Evolutionary conservation across 2,329 filamentous ascomycete genomes (phyloP).

Genomic region (Colletotrichum sp.): DNA sequence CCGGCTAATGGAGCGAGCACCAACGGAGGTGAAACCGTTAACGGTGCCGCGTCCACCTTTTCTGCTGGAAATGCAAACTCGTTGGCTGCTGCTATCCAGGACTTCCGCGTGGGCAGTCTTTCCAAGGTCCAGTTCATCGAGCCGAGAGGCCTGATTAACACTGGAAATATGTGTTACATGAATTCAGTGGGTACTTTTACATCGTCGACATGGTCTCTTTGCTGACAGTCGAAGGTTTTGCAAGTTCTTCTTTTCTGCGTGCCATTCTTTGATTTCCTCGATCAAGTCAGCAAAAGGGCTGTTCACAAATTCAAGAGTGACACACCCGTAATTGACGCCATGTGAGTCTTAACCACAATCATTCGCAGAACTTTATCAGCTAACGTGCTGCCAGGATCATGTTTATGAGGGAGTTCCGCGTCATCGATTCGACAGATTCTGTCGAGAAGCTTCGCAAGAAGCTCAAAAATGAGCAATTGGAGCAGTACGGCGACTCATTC

Average conservation of each 20-base stretch:
- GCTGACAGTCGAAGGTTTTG: slow-evolving; percentile 66
- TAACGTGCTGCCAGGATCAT: slow-evolving; percentile 69
- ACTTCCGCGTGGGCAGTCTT: slow-evolving; percentile 70
- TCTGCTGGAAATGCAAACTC: slow-evolving; percentile 45
- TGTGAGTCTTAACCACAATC: slow-evolving; percentile 59
- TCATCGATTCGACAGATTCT: slow-evolving; percentile 79
- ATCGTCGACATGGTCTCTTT: not conserved
- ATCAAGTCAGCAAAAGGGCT: slow-evolving; percentile 82
- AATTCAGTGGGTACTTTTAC: slow-evolving; percentile 76
- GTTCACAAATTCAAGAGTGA: slow-evolving; percentile 94
- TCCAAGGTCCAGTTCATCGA: slow-evolving; percentile 82
- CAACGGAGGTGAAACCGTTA: slow-evolving; percentile 14
- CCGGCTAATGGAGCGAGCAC: slow-evolving; percentile 20
- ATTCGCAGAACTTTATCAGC: not conserved
- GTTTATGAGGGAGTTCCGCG: slow-evolving; percentile 91
- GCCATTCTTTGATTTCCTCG: slow-evolving; percentile 93
- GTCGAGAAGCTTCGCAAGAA: slow-evolving; percentile 74
- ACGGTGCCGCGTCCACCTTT: not conserved
- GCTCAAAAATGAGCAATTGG: slow-evolving; percentile 82
- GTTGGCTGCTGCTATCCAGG: slow-evolving; percentile 76
- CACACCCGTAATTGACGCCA: slow-evolving; percentile 90
- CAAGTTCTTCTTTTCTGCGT: slow-evolving; percentile 94
- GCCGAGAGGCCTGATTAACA: slow-evolving; percentile 92
- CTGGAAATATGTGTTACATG: slow-evolving; percentile 99
- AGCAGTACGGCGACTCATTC: slow-evolving; percentile 89